These are phyloP conservation scores for Fusarium duplospermum DNA, from an alignment of 2,329 filamentous ascomycete species.

Conservation along the genomic window DNA sequence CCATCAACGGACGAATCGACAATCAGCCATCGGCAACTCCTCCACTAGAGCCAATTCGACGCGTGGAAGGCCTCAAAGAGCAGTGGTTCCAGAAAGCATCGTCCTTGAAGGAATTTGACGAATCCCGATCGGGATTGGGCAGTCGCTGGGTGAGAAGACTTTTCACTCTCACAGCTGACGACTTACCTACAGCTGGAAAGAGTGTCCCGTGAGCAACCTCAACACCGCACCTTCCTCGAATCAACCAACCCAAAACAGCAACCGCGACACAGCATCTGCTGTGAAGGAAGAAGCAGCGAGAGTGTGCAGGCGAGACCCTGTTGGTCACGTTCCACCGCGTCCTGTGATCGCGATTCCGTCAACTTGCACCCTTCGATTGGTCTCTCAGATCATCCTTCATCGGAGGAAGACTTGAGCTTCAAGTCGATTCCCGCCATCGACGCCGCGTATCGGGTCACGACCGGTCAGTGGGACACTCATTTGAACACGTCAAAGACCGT, in stretches of 20 bases:
- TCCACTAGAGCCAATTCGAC: conserved; percentile 10
- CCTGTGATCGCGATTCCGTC: conserved; percentile 32
- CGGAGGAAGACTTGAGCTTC: conserved; percentile 7
- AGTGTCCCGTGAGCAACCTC: conserved; percentile 5
- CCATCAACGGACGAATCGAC: neutral
- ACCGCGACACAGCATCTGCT: conserved; percentile 4
- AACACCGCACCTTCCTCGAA: conserved; percentile 28
- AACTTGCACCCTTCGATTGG: conserved; percentile 16
- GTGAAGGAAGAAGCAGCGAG: conserved; percentile 20
- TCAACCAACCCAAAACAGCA: conserved; percentile 14
- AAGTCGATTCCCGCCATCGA: conserved; percentile 26
- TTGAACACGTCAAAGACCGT: conserved; percentile 2
- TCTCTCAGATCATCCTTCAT: conserved; percentile 21
- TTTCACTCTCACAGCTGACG: conserved; percentile 27
- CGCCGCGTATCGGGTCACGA: conserved; percentile 20
- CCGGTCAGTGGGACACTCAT: conserved; percentile 21
- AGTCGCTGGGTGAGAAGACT: conserved; percentile 5
- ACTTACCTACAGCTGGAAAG: neutral
- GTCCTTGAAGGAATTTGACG: conserved; percentile 5
- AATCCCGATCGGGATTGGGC: neutral
- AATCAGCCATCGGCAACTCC: conserved; percentile 1
- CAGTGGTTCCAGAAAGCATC: neutral
- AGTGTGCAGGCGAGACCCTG: conserved; percentile 27
- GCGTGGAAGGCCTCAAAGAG: neutral
- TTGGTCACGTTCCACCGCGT: conserved; percentile 37